Conservation (phyloP, 768 basidiomycete species). For the Boletellus ananiceps region DNA sequence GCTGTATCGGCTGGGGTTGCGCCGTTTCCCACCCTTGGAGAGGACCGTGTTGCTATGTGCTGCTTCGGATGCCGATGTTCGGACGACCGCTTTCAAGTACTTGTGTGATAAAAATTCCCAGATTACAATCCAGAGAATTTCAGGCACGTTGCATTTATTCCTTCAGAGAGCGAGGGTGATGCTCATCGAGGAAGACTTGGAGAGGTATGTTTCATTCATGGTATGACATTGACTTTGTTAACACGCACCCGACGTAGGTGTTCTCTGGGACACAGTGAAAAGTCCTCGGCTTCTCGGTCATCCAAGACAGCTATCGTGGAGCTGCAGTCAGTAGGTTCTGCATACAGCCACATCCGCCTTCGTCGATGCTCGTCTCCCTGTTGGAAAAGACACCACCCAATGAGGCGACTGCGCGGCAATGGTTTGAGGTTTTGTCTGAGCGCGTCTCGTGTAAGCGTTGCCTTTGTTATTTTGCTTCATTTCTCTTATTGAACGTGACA, state of each 20-base stretch:
- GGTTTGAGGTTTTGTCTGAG: conserved; percentile 66
- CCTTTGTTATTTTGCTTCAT: not conserved
- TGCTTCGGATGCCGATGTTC: conserved; percentile 44
- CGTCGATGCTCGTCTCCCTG: conserved; percentile 51
- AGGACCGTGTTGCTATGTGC: conserved; percentile 68
- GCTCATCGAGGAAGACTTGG: conserved; percentile 54
- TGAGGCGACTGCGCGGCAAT: conserved; percentile 49
- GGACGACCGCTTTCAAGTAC: conserved; percentile 71
- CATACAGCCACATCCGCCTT: conserved; percentile 65
- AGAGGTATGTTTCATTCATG: conserved; percentile 43
- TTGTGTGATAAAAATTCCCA: conserved; percentile 73
- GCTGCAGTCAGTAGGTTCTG: conserved; percentile 62
- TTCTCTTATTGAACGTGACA: conserved; percentile 27
- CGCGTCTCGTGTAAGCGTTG: conserved; percentile 51
- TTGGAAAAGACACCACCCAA: conserved; percentile 54
- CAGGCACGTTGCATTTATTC: conserved; percentile 68
- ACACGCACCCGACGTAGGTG: conserved; percentile 43
- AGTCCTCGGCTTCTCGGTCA: conserved; percentile 68
- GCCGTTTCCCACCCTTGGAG: conserved; percentile 62
- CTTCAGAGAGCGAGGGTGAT: conserved; percentile 55
- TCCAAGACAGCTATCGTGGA: conserved; percentile 48
- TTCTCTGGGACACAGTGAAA: conserved; percentile 66
- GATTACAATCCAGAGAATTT: conserved; percentile 56
- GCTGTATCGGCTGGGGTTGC: conserved; percentile 66
- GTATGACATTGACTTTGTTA: not conserved